Evolutionary conservation across 2,329 filamentous ascomycete species (phyloP), one percentile per base, ranked within the genome.

Genomic region (Penicillium janthinellum): DNA sequence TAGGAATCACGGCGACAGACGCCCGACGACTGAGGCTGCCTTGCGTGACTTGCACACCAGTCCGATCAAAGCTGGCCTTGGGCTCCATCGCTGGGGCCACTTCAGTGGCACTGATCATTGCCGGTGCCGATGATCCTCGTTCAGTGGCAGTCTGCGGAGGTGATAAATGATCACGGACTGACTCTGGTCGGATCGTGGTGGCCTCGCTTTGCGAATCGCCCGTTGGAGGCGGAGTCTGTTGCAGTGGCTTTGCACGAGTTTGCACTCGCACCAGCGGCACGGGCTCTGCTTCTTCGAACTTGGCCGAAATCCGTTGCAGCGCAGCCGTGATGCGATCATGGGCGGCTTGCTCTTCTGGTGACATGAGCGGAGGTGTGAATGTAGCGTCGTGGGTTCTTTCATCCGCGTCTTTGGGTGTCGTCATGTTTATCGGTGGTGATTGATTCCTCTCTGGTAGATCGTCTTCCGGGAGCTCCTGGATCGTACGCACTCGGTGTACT

Each of bases 281-380:
- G 3, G 41, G 37, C 7, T 58, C 51, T 50, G 52, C 39, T 7
- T 58, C 54, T 15, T 56, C 50, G 22, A 37, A 49, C 28, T 56
- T 35, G 2, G 57, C 37, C 3, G 54, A 42, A 10, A 62, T 31
- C 8, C 52, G 53, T 41, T 55, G 50, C 1, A 62, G 45, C 14
- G 60, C 60, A 8, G 60, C 60, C 10, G 57, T 58, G 5, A 62
- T 62, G 5, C 60, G 47, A 49, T 62, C 60, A n/a, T 60, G 54
- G 54, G 59, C 54, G 7, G 54, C 57, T 55, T 62, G 60, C 22
- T 62, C 57, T 41, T 53, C 50, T 55, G 57, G n/a, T 50, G 35
- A 35, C 59, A 59, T 47, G 49, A 55, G 22, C 37, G 41, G 42
- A n/a, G 42, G 25, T 11, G 34, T 54, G 14, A 53, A 41, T 11